phyloP scores from a whole-genome alignment of 495 filamentous ascomycete genomes.

The Penicillium egyptiacum region DNA sequence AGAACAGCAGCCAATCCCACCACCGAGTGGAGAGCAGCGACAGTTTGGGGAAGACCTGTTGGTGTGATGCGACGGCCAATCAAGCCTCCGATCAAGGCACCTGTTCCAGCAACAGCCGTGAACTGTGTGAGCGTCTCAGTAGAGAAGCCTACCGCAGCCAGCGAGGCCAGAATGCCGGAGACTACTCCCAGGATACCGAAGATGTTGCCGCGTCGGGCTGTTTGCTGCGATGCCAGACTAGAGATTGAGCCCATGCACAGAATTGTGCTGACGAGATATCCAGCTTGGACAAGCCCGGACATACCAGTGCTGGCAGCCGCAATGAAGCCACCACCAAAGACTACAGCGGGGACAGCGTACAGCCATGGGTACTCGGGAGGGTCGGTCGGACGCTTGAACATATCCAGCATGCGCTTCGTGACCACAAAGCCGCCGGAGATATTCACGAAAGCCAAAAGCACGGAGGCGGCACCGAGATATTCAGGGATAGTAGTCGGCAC shows the following conservation, averaged over 20 bases:
- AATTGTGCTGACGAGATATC: constrained; percentile 75
- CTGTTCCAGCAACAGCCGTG: constrained; percentile 65
- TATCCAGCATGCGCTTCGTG: constrained; percentile 87
- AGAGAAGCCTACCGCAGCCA: constrained; percentile 74
- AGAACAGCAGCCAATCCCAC: constrained; percentile 79
- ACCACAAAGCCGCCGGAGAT: constrained; percentile 81
- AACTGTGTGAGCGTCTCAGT: constrained; percentile 72
- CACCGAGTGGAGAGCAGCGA: constrained; percentile 78
- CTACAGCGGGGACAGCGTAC: constrained; percentile 67
- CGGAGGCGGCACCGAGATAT: constrained; percentile 69
- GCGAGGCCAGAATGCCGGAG: constrained; percentile 73
- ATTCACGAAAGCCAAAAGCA: constrained; percentile 79
- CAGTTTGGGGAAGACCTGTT: constrained; percentile 77
- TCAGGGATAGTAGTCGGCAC: constrained; percentile 75
- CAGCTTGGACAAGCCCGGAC: constrained; percentile 76
- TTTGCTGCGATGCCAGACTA: constrained; percentile 70
- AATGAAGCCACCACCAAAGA: constrained; percentile 76
- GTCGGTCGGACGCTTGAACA: constrained; percentile 81
- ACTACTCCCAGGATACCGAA: constrained; percentile 78
- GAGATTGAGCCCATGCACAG: constrained; percentile 74
- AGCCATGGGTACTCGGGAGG: constrained; percentile 82
- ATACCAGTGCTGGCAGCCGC: constrained; percentile 74
- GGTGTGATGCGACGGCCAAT: constrained; percentile 82
- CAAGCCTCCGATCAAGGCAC: constrained; percentile 59
- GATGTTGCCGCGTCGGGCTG: constrained; percentile 75